These are phyloP conservation scores for Citrullus mucosospermus DNA, from an alignment of 306 rosid genomes.

Conservation along the genomic window DNA sequence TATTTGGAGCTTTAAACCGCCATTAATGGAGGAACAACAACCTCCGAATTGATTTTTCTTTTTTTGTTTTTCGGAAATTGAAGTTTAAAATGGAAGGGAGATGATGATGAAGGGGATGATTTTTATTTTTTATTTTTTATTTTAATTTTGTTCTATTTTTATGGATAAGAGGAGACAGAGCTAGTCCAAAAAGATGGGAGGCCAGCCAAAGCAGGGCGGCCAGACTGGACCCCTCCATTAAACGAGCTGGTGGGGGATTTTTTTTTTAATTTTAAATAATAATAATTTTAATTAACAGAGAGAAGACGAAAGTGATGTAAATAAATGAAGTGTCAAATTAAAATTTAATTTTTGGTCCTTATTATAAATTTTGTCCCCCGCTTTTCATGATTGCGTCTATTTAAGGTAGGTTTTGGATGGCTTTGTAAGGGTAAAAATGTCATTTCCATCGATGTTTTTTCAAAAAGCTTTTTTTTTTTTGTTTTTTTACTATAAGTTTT, in stretches of 20 bases:
- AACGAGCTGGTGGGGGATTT: neutral
- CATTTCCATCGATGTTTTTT: neutral
- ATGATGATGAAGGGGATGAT: neutral
- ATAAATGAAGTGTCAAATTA: neutral
- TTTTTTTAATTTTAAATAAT: too few species aligned
- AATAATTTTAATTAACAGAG: too few species aligned
- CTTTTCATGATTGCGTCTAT: neutral
- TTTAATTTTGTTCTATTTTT: neutral
- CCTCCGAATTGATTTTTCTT: neutral
- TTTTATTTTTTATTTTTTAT: too few species aligned
- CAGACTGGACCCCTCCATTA: slow-evolving; percentile 19
- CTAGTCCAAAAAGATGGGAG: slow-evolving; percentile 19
- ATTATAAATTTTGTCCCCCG: neutral
- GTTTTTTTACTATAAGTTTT: too few species aligned
- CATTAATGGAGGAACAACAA: neutral
- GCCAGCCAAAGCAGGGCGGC: slow-evolving; percentile 8
- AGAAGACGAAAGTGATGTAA: neutral
- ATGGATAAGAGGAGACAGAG: slow-evolving; percentile 14
- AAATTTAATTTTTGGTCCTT: neutral
- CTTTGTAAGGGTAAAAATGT: neutral
- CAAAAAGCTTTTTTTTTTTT: too few species aligned
- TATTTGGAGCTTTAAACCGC: neutral
- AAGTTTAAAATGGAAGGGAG: neutral
- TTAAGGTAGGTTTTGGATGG: neutral
- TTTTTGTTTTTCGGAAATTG: neutral